Evolutionary conservation across 2,329 filamentous ascomycete species (phyloP).

Genomic region (Madurella fahalii): DNA sequence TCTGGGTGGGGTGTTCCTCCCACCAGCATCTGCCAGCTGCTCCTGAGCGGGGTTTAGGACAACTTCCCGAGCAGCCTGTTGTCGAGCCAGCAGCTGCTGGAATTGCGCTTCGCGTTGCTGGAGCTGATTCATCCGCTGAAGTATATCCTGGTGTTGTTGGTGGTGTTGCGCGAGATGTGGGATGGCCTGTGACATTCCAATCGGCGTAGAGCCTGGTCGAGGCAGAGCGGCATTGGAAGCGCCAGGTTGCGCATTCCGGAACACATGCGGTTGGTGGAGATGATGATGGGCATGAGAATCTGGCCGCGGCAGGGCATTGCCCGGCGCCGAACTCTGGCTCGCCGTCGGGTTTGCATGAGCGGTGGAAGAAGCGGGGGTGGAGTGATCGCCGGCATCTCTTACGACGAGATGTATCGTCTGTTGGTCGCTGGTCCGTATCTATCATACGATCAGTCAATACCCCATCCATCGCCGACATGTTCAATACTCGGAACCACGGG

Average conservation of each 20-base stretch:
- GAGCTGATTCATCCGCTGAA: conserved; percentile 41
- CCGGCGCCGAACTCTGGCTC: conserved; percentile 29
- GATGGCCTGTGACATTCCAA: not conserved
- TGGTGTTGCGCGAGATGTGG: conserved; percentile 6
- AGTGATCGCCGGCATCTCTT: conserved; percentile 35
- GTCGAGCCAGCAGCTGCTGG: conserved; percentile 40
- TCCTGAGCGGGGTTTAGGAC: conserved; percentile 19
- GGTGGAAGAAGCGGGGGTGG: conserved; percentile 6
- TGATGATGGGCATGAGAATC: conserved; percentile 13
- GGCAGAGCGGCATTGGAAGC: conserved; percentile 1
- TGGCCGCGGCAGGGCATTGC: conserved; percentile 15
- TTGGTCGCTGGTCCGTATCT: conserved; percentile 43
- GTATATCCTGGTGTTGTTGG: conserved; percentile 17
- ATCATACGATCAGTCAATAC: conserved; percentile 7
- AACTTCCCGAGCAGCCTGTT: conserved; percentile 41
- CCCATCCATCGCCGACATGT: not conserved
- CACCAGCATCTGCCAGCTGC: conserved; percentile 22
- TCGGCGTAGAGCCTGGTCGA: conserved; percentile 9
- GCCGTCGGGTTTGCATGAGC: conserved; percentile 23
- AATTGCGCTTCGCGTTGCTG: conserved; percentile 43
- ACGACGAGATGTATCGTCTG: conserved; percentile 54
- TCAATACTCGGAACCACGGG: not conserved
- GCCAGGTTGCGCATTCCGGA: conserved; percentile 1
- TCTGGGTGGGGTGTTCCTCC: conserved; percentile 28
- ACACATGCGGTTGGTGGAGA: conserved; percentile 1